Base-by-base conservation (phyloP, 192 early-diverging fungal genomes). In the Geranomyces variabilis region DNA sequence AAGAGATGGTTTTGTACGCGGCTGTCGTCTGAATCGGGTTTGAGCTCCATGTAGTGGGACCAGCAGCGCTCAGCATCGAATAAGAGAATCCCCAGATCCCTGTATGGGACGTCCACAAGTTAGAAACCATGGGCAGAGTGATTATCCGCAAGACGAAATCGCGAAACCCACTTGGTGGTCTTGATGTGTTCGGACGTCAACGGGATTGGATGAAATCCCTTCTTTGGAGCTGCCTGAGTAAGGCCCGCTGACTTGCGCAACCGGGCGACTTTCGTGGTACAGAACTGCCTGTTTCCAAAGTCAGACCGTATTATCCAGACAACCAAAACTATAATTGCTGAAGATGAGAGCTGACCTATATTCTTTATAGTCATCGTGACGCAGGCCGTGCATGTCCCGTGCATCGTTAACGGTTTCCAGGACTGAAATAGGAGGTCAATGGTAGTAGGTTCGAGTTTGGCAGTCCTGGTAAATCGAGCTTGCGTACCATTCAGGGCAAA, bases 21-120 rank as follows among this genome's bases (percentile, higher is more conserved):
- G 19, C 86, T 83, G 41, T 92, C 87, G 36, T 84, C 83, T 22
- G 81, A 77, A 34, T 90, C 85, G 0, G 67, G 74, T 65, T 91
- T 91, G 46, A 92, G 75, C 69, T 93, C 88, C 91, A 92, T 93
- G 22, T 87, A 87, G 62, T 91, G 91, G 47, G 84, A 81, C 91
- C 90, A 94, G 17, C 81, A 81, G 21, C 92, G 83, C 69, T 94
- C 93, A 0, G 89, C 80, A 59, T 91, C 82, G 66, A 90, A 92
- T 9, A 93, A 76, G 28, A 85, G 70, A 17, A 91, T 70, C 28
- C 89, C 80, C 43, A 92, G 75, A 65, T 83, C 84, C 65, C 87
- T 88, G 5, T 60, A 55, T n/a, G 51, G 15, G 14, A 55, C 51
- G 51, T 24, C 51, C 46, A 47, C 12, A 47, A 14, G 46, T 47